These are phyloP conservation scores for Boletales sp. DNA, from an alignment of 768 basidiomycete genomes.

Conservation along the genomic window DNA sequence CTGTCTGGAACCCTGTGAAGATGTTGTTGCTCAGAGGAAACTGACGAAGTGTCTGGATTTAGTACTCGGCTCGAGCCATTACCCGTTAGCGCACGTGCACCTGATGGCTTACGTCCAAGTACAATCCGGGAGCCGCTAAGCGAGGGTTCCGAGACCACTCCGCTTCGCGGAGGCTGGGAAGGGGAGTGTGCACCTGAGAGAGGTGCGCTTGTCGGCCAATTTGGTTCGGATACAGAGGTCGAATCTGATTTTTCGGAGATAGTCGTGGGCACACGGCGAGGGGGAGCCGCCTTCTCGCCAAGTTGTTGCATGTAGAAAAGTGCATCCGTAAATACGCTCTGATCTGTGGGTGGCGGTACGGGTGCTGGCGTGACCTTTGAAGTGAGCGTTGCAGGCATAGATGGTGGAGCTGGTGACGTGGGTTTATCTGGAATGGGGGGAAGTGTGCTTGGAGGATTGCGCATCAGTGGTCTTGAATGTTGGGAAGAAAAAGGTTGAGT, in stretches of 20 bases:
- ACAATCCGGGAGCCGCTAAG: slow-evolving; percentile 35
- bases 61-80: slow-evolving; percentile 34
- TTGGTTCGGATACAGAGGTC: slow-evolving; percentile 30
- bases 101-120: slow-evolving; percentile 70
- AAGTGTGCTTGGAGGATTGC: slow-evolving; percentile 9
- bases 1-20: slow-evolving; percentile 25
- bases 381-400: slow-evolving; percentile 22
- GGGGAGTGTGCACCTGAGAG: slow-evolving; percentile 23
- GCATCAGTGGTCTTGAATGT: slow-evolving; percentile 13
- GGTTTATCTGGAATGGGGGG: slow-evolving; percentile 29
- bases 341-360: slow-evolving; percentile 11
- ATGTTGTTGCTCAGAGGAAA: slow-evolving; percentile 34
- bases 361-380: slow-evolving; percentile 24
- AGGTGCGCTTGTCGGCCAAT: slow-evolving; percentile 10
- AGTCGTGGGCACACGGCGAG: slow-evolving; percentile 42
- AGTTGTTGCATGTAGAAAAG: slow-evolving; percentile 68
- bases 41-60: slow-evolving; percentile 33
- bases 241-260: slow-evolving; percentile 42
- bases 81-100: slow-evolving; percentile 66
- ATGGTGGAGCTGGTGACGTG: slow-evolving; percentile 11
- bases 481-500: slow-evolving; percentile 7
- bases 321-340: slow-evolving; percentile 50
- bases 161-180: slow-evolving; percentile 18
- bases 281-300: slow-evolving; percentile 31
- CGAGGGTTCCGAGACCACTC: slow-evolving; percentile 31